Base-by-base conservation (phyloP, 306 rosid species). In the Hippophae gyantsensis region DNA sequence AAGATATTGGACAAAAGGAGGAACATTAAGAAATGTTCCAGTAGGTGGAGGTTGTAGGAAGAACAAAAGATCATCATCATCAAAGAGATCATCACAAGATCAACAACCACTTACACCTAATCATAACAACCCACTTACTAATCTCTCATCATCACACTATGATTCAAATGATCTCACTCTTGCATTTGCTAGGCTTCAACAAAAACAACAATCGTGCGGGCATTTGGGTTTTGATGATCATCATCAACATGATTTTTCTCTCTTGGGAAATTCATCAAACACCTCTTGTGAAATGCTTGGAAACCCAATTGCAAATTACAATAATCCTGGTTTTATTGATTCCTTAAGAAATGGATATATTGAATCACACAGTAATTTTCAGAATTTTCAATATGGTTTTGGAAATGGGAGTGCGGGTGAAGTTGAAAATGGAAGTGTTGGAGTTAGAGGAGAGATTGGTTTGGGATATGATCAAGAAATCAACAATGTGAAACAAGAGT, bases 1-100 rank as follows among this genome's bases (percentile, higher is more conserved):
- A 40, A 73, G 99, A 84, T 93, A 93, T 69, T 93, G 99, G 99
- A 93, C 99, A 27, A 84, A 88, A 74, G 99, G 99, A 0, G 99
- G 99, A 5, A 93, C 97, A 25, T 94, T 93, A 2, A 70, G 99
- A 25, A 93, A 93, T 88, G 88, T 93, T 47, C 99, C 99, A 0
- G 97, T 93, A 0, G 97, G 99, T 6, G 99, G 99, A 44, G 94
- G 99, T 0, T 93, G 97, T 45, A 62, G 97, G 52, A 93, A 93
- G 86, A 93, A 86, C 86, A 88, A 86, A 70, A 93, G 86, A 64
- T 32, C 38, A 23, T 79, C 95, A 26, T 63, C 85, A 5, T 57
- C 87, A 10, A 86, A 72, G 65, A 76, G 86, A 41, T 32, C 51
- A 12, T 32, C 38, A 32, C 94, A 82, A 66, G 95, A 89, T 70